phyloP scores from a whole-genome alignment of 306 rosid genomes.

The Cyamopsis tetragonoloba region DNA sequence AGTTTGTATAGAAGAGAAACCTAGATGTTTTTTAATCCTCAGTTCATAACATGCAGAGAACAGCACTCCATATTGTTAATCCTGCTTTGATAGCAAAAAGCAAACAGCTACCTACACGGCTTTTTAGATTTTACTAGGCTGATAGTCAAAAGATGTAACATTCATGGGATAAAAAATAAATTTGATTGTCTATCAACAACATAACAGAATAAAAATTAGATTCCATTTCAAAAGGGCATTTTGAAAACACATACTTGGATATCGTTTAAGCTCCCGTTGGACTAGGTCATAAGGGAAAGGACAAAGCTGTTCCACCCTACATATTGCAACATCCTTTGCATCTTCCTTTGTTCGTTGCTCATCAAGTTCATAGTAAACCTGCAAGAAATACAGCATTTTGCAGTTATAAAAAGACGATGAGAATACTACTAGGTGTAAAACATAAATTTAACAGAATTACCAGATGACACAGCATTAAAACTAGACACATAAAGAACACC shows the following conservation, averaged over 20 bases:
- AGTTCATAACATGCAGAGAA: neutral
- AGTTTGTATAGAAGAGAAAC: neutral
- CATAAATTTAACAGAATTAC: neutral
- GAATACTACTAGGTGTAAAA: neutral
- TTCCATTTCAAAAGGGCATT: neutral
- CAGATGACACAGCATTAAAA: neutral
- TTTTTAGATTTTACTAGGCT: neutral
- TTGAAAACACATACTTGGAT: conserved; percentile 66
- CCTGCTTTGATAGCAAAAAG: neutral
- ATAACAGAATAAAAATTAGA: neutral
- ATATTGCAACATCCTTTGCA: conserved; percentile 81
- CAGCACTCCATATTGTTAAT: neutral
- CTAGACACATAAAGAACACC: neutral
- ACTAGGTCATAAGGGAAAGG: conserved; percentile 91
- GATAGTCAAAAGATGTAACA: neutral
- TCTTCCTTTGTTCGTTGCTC: conserved; percentile 57
- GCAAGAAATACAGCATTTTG: conserved; percentile 6
- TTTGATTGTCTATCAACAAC: neutral
- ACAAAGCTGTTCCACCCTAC: conserved; percentile 93
- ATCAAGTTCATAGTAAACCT: conserved; percentile 92
- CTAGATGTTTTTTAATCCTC: neutral
- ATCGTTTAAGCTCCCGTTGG: conserved; percentile 84
- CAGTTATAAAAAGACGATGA: neutral
- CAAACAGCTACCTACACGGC: neutral
- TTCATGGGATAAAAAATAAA: neutral